Base-by-base conservation (phyloP, 148 eudicot genomes). In the Amaranthus palmeri region DNA sequence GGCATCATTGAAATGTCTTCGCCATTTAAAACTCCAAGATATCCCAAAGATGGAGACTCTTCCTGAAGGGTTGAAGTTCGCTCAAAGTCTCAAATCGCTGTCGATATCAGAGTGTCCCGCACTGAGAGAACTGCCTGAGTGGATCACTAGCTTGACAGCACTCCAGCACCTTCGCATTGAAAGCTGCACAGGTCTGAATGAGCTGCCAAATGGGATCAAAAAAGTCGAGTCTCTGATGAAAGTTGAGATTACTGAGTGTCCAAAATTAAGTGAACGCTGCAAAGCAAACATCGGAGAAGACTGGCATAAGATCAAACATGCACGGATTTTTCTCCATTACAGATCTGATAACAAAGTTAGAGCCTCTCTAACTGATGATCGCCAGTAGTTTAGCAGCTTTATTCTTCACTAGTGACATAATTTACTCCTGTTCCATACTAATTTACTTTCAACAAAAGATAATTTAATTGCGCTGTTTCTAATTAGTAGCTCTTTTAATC, bases 201-300 rank as follows among this genome's bases (percentile, higher is more conserved):
- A 47, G 45, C 71, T 79, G 5, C 81, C 81, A 15, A 47, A 73
- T 12, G 67, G 66, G 14, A 63, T 79, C 15, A 56, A 65, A 55
- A 6, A 79, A 0, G 47, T 79, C 66, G 44, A 3, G 47, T 73
- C 77, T 61, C 68, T 72, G n/a, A 54, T 61, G 57, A 78, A 72
- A 54, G 81, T 78, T 11, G 69, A 68, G 58, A 78, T 72, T 7
- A 71, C 58, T 6, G 81, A 61, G 58, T 73, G 77, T 50, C 73
- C 74, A 61, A 74, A 73, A 40, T 69, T 78, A 48, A 68, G 62
- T 69, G 65, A 73, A 57, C 69, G 77, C 9, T 74, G 81, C 81
- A 65, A 55, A 48, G 81, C 73, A 60, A 70, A 68, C 70, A 63
- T 51, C 3, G 77, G 77, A 40, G 69, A 78, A 53, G 77, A 73